phyloP scores from a whole-genome alignment of 2,329 filamentous ascomycete genomes.

The Pseudocercospora pini-densiflorae region DNA sequence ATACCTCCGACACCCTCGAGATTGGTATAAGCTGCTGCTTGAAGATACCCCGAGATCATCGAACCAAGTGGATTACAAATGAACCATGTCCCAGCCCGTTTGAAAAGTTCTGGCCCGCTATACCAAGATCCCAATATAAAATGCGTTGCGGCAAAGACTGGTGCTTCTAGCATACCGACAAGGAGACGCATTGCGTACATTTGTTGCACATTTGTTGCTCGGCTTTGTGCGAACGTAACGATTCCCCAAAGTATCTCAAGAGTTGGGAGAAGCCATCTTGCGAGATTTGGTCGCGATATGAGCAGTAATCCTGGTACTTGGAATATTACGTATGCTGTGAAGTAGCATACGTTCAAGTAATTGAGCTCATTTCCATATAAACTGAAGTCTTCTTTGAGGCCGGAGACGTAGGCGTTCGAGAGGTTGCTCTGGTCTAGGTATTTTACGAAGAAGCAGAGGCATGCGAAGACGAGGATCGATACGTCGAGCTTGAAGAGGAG shows the following conservation, averaged over 20 bases:
- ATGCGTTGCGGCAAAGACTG: conserved; percentile 62
- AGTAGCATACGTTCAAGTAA: conserved; percentile 41
- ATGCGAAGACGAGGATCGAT: conserved; percentile 23
- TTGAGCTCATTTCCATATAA: conserved; percentile 48
- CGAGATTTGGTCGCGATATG: conserved; percentile 41
- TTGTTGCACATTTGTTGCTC: too few relatives aligned
- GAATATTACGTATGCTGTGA: conserved; percentile 44
- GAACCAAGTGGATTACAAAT: conserved; percentile 62
- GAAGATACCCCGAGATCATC: conserved; percentile 66
- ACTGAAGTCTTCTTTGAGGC: conserved; percentile 48
- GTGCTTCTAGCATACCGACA: conserved; percentile 59
- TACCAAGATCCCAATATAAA: conserved; percentile 68
- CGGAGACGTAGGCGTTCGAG: conserved; percentile 50
- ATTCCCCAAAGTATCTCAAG: conserved; percentile 38
- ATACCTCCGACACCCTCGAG: conserved; percentile 55
- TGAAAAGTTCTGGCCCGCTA: conserved; percentile 63
- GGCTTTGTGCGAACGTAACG: too few relatives aligned
- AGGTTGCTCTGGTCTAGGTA: conserved; percentile 42
- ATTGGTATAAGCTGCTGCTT: conserved; percentile 53
- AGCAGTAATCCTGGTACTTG: conserved; percentile 45
- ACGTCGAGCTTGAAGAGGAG: conserved; percentile 28
- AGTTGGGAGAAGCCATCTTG: conserved; percentile 37
- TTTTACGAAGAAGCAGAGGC: conserved; percentile 18
- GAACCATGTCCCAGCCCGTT: conserved; percentile 64
- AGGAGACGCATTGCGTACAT: conserved; percentile 43